Evolutionary conservation across 805 yeast species (phyloP).

Genomic region (baker's yeast (Saccharomyces cerevisiae)): DNA sequence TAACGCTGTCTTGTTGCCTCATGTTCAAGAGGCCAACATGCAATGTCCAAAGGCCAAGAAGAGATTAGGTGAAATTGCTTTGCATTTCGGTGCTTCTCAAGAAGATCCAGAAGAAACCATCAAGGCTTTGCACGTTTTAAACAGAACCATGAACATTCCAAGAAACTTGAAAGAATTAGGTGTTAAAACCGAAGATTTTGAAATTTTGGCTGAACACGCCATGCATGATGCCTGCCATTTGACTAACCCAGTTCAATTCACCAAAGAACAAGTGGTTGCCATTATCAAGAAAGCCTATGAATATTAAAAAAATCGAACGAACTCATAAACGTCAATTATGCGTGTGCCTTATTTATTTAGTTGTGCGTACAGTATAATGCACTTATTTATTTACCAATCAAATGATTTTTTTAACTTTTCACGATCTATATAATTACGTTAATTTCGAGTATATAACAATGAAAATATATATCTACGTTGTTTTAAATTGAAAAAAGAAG

Average conservation of each 20-base stretch:
- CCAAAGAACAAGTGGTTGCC: slow-evolving; percentile 18
- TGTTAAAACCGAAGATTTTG: slow-evolving; percentile 17
- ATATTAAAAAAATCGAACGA: not conserved
- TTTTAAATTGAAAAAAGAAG: not conserved
- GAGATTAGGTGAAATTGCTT: slow-evolving; percentile 17
- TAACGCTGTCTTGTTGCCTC: slow-evolving; percentile 39
- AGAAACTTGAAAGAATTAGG: slow-evolving; percentile 16
- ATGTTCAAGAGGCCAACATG: slow-evolving; percentile 26
- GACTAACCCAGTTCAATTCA: slow-evolving; percentile 19
- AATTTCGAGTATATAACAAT: not conserved
- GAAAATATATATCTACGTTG: not conserved
- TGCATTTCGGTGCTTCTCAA: slow-evolving; percentile 12
- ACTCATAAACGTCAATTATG: not conserved
- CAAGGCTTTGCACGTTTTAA: slow-evolving; percentile 10
- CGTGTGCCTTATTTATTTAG: not conserved
- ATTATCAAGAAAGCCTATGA: slow-evolving; percentile 13
- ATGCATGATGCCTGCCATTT: slow-evolving; percentile 19
- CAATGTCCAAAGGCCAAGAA: slow-evolving; percentile 5
- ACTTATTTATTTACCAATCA: not conserved
- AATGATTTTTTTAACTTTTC: no score
- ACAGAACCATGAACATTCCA: slow-evolving; percentile 13
- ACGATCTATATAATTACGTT: not conserved
- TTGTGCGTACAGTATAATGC: not conserved
- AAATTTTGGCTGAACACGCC: slow-evolving; percentile 16
- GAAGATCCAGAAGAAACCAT: slow-evolving; percentile 13